Evolutionary conservation across 2,329 filamentous ascomycete species (phyloP).

Genomic region (Ophiostoma novo-ulmi): DNA sequence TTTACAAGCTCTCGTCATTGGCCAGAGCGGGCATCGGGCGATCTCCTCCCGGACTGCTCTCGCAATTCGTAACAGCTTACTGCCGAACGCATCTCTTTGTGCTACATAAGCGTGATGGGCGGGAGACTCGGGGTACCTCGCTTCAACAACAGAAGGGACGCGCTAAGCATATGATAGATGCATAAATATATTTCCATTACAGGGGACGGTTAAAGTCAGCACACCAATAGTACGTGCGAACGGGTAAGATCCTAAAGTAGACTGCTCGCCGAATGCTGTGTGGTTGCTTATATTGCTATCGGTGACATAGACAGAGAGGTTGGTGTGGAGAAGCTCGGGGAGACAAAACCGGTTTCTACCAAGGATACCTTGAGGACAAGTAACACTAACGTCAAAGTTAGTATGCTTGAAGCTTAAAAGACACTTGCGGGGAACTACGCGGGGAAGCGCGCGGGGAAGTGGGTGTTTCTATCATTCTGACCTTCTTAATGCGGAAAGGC

Average conservation of each 20-base stretch:
- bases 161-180: background rate
- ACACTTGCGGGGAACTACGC: background rate
- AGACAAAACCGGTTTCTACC: background rate
- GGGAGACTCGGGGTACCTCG: background rate
- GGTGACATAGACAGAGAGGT: background rate
- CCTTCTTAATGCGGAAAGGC: background rate
- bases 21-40: background rate
- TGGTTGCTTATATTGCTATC: background rate
- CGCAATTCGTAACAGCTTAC: background rate
- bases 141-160: background rate
- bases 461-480: background rate
- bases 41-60: background rate
- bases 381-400: background rate
- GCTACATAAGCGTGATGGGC: background rate
- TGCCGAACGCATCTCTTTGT: background rate
- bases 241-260: background rate
- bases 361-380: background rate
- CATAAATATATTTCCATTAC: background rate
- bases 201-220: background rate
- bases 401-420: background rate
- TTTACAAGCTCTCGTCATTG: background rate
- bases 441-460: conserved; percentile 11
- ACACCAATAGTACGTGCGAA: background rate
- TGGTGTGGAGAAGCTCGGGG: background rate
- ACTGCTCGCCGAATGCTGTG: background rate